These are phyloP conservation scores for Camelina sativa DNA, from an alignment of 345 rosid genomes.

Conservation along the genomic window DNA sequence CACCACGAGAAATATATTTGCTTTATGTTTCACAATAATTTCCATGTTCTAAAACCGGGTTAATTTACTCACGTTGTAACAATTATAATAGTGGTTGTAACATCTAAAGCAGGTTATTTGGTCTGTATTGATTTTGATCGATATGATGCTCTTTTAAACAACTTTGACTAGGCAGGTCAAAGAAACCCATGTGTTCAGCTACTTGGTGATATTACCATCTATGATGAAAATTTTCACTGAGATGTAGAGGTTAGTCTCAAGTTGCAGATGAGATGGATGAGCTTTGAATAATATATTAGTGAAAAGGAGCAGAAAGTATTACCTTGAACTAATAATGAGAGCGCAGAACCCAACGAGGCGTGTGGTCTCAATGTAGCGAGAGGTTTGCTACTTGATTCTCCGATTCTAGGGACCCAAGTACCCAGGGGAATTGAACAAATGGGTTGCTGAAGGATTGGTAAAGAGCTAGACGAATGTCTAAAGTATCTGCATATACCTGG, in stretches of 20 bases:
- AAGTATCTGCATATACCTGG: conserved; percentile 96
- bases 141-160: conserved; percentile 15
- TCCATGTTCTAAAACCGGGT: conserved; percentile 2
- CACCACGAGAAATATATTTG: not conserved
- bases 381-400: conserved; percentile 69
- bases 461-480: conserved; percentile 77
- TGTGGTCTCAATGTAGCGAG: conserved; percentile 73
- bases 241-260: conserved; percentile 15
- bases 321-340: conserved; percentile 80
- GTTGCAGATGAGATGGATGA: conserved; percentile 17
- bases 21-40: conserved; percentile 4
- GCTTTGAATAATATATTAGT: not conserved
- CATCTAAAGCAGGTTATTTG: conserved; percentile 5
- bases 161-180: conserved; percentile 4
- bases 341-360: conserved; percentile 75
- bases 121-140: not conserved
- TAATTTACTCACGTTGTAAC: conserved; percentile 21
- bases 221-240: not conserved
- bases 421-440: conserved; percentile 80
- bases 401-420: conserved; percentile 92
- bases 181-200: conserved; percentile 24
- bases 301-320: conserved; percentile 25
- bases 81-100: not conserved
- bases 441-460: conserved; percentile 92
- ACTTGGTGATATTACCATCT: conserved; percentile 16